Evolutionary conservation across 768 basidiomycete species (phyloP), one percentile per base, ranked within the genome.

Genomic region (Gymnopilus junonius): DNA sequence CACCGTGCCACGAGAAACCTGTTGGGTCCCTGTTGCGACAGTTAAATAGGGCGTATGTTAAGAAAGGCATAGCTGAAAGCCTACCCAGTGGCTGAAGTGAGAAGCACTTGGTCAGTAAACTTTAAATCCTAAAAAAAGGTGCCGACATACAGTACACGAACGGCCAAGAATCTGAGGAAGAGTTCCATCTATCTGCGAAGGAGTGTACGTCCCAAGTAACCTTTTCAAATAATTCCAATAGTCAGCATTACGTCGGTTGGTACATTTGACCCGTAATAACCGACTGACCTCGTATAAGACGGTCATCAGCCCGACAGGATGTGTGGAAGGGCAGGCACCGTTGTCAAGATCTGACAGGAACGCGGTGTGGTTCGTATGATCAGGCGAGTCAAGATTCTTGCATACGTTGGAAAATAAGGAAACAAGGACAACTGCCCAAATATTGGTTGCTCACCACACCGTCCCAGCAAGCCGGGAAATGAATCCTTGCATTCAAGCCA

Each of bases 1-100:
- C 82, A 0, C 74, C 80, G 63, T 81, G 80, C 71, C 79, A 78
- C 8, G 81, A 82, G 68, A 78, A 83, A 15, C 84, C 84, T 15
- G 83, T 85, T 0, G 83, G 77, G 63, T 87, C 85, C 8, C 85
- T 85, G 62, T 65, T 66, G 69, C 11, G n/a, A 6, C 5, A 6
- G n/a, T 32, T 23, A 1, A 39, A 17, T 32, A 2, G 11, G 17
- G 25, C 6, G 20, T 31, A 10, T 58, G 12, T 43, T 21, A 29
- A 1, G 40, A 23, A n/a, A 53, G 15, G 27, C 32, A 10, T 27
- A 17, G n/a, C 14, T 42, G 29, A 10, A 23, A 27, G 54, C n/a
- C 72, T 65, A 80, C 79, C 79, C 80, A 32, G 76, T 77, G 4
- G 84, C 80, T 72, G 15, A 37, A 39, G 8, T 21, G 17, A 31